phyloP scores from a whole-genome alignment of 2,329 filamentous ascomycete genomes.

The Nemania serpens region DNA sequence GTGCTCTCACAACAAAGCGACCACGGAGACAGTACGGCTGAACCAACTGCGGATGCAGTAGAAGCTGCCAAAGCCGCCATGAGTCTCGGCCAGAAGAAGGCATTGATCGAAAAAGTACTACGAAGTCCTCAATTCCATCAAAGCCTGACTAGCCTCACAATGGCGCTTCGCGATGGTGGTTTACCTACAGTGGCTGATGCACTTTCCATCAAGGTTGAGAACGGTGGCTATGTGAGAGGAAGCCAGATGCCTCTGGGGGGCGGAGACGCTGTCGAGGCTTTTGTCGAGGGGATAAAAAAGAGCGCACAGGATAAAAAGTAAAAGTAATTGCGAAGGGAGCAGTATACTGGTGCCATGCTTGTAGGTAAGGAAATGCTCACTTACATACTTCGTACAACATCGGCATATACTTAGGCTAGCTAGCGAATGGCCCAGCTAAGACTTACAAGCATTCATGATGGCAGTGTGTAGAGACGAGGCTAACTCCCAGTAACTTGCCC shows the following conservation, averaged over 20 bases:
- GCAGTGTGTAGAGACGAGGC: too few relatives aligned
- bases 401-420: not conserved
- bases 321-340: not conserved
- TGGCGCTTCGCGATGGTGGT: conserved; percentile 87
- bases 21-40: conserved; percentile 60
- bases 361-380: not conserved
- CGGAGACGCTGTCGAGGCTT: conserved; percentile 86
- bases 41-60: conserved; percentile 71
- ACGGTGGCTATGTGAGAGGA: conserved; percentile 80
- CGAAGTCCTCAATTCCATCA: conserved; percentile 91
- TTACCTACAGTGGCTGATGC: conserved; percentile 89
- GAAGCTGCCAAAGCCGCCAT: conserved; percentile 76
- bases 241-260: conserved; percentile 85
- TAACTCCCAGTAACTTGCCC: too few relatives aligned
- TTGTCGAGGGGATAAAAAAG: conserved; percentile 86
- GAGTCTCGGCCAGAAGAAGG: conserved; percentile 75
- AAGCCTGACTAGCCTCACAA: conserved; percentile 80
- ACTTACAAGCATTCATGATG: too few relatives aligned
- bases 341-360: not conserved
- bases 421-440: not conserved
- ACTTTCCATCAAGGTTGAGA: conserved; percentile 76
- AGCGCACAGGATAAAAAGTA: conserved; percentile 65
- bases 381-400: not conserved
- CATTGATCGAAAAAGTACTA: conserved; percentile 78
- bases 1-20: conserved; percentile 74